A percentile compares a stretch with the other conserved stretches of the same genome.
These are phyloP conservation scores for Westerdykella ornata DNA, from an alignment of 2,329 filamentous ascomycete species.

Conservation along the genomic window DNA sequence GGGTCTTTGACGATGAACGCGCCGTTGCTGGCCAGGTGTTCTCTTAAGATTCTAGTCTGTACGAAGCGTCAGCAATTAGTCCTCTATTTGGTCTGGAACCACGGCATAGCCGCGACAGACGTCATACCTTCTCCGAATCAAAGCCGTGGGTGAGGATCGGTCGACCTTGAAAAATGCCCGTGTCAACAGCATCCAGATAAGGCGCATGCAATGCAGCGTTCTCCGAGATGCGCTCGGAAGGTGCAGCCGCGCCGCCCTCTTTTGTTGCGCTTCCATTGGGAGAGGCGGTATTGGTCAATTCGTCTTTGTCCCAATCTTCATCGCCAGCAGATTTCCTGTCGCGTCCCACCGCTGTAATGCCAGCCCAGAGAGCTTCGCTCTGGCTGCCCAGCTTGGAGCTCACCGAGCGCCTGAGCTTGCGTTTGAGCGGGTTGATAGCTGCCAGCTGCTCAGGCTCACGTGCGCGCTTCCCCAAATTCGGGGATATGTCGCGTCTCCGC, in stretches of 20 bases:
- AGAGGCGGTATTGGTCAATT: constrained; percentile 16
- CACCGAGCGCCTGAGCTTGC: constrained; percentile 81
- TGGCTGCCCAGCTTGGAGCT: constrained; percentile 78
- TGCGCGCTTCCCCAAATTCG: constrained; percentile 35
- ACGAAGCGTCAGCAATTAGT: constrained; percentile 13
- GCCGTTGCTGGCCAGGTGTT: constrained; percentile 31
- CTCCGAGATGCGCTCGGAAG: not conserved
- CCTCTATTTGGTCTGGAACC: constrained; percentile 2
- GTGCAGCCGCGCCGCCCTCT: constrained; percentile 3
- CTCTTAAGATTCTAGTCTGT: constrained; percentile 30
- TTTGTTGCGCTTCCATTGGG: constrained; percentile 10
- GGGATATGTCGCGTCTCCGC: constrained; percentile 34
- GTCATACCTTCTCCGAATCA: constrained; percentile 36
- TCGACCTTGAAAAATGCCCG: constrained; percentile 41
- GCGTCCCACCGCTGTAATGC: constrained; percentile 57
- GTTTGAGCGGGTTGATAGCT: constrained; percentile 46
- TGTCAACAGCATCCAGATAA: constrained; percentile 1
- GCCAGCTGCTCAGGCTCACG: constrained; percentile 24
- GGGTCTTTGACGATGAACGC: constrained; percentile 25
- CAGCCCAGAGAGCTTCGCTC: constrained; percentile 79
- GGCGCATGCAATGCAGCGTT: not conserved
- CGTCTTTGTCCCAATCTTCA: constrained; percentile 33
- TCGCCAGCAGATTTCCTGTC: constrained; percentile 18
- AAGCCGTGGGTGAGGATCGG: constrained; percentile 42
- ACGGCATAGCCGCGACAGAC: not conserved